Percentiles rank a stretch among this genome's conserved stretches.
These are phyloP conservation scores for Prunus mongolica DNA, from an alignment of 306 rosid genomes.

Conservation along the genomic window DNA sequence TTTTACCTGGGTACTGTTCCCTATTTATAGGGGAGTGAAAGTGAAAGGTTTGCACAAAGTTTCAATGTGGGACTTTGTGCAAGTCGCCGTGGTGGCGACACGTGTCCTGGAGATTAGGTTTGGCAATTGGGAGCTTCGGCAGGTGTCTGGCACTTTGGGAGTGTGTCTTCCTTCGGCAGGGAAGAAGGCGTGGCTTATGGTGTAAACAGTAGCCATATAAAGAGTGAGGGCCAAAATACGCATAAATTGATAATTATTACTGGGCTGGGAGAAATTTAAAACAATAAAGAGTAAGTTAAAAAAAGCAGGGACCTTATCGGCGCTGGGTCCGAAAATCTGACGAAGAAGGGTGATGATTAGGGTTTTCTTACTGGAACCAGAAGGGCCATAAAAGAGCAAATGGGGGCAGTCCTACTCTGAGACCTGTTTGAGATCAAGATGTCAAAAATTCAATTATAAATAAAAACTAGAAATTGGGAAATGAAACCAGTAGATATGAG, in stretches of 20 bases:
- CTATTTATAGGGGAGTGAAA: no score
- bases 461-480: neutral
- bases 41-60: no score
- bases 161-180: no score
- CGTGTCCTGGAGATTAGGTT: no score
- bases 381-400: slow-evolving; percentile 89
- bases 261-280: neutral
- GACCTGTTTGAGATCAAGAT: slow-evolving; percentile 33
- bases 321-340: slow-evolving; percentile 84
- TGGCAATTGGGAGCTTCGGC: no score
- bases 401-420: slow-evolving; percentile 93
- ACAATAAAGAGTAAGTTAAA: no score
- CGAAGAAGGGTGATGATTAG: slow-evolving; percentile 84
- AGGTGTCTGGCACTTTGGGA: fast-evolving
- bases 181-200: no score
- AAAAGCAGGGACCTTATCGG: slow-evolving; percentile 62
- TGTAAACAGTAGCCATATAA: neutral
- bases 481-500: neutral
- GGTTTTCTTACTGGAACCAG: slow-evolving; percentile 99
- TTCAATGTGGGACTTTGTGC: no score
- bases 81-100: no score
- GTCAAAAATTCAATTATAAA: no score
- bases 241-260: neutral
- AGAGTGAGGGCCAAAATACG: neutral
- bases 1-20: no score